These are phyloP conservation scores for Chalaropsis ovoidea DNA, from an alignment of 2,329 filamentous ascomycete species.

Conservation along the genomic window DNA sequence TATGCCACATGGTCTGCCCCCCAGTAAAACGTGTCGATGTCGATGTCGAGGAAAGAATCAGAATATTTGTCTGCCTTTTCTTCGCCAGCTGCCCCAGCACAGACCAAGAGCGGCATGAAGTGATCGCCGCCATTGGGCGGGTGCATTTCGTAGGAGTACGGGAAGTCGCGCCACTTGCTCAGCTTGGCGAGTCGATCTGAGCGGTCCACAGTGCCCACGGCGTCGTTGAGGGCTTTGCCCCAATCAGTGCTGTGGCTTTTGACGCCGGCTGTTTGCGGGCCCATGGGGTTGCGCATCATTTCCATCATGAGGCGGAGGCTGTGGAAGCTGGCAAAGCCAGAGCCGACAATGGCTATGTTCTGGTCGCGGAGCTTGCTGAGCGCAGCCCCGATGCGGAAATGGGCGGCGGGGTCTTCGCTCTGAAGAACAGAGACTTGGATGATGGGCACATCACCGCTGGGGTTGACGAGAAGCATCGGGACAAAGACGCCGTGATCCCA, in stretches of 20 bases:
- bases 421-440: slow-evolving; percentile 48
- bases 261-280: slow-evolving; percentile 28
- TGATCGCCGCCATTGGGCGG: slow-evolving; percentile 46
- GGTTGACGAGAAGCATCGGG: slow-evolving; percentile 46
- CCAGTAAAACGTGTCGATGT: slow-evolving; percentile 50
- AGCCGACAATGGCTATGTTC: slow-evolving; percentile 51
- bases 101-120: slow-evolving; percentile 50
- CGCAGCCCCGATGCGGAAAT: slow-evolving; percentile 45
- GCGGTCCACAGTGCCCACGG: slow-evolving; percentile 32
- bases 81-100: slow-evolving; percentile 42
- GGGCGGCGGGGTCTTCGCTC: slow-evolving; percentile 41
- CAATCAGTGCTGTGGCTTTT: slow-evolving; percentile 33
- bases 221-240: slow-evolving; percentile 40
- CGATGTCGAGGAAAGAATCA: slow-evolving; percentile 41
- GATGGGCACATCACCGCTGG: slow-evolving; percentile 43
- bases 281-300: slow-evolving; percentile 29
- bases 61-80: slow-evolving; percentile 38
- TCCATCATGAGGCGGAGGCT: slow-evolving; percentile 42
- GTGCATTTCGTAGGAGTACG: slow-evolving; percentile 44
- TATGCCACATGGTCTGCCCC: slow-evolving; percentile 30
- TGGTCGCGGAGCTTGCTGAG: slow-evolving; percentile 40
- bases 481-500: slow-evolving; percentile 56
- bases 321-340: slow-evolving; percentile 50
- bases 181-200: slow-evolving; percentile 36
- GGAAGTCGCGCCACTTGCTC: slow-evolving; percentile 40